Evolutionary conservation across 495 filamentous ascomycete genomes (phyloP), one percentile per base, ranked within the genome.

Genomic region (Lophiotrema nucula): DNA sequence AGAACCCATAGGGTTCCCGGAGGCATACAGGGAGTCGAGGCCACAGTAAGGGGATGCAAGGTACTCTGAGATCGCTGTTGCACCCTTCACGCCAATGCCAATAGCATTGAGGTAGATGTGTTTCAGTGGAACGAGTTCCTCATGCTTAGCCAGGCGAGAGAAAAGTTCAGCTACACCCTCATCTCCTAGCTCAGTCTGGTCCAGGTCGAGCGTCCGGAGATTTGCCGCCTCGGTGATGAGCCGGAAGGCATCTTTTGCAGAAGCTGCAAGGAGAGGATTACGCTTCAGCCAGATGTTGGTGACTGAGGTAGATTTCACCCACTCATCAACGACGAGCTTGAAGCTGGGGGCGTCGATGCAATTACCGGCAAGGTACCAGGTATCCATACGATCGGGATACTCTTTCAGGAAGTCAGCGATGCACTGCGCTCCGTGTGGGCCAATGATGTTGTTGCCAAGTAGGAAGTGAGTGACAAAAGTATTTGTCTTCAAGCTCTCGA

Each of bases 271-370:
- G 4, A 77, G 67, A 1, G 75, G 75, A 67, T 77, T 78, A n/a
- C 73, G 67, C 52, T 76, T 77, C 37, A 78, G 65, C 76, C 74
- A 78, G 26, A 78, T 65, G 47, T 71, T 74, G 15, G 70, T 73
- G 33, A 76, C 67, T 2, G 64, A 49, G 3, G 58, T 37, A 5
- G 69, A 72, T 2, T 38, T 53, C 12, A 70, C 58, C 66, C 69
- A 69, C 16, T 65, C 66, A 24, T 71, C 56, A 21, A 72, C 70
- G 13, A 74, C 52, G 2, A 51, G 47, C 12, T 63, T 45, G 51
- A 78, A 70, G 25, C 51, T 58, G 0, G 31, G 12, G 1, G 43
- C 49, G 33, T 73, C 67, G 51, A 77, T 71, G 54, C 69, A 72
- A 60, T 71, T 73, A 0, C 75, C 73, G 11, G 74, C 72, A 15